Conservation (phyloP, 192 early-diverging fungal species). For the Podila clonocystis region DNA sequence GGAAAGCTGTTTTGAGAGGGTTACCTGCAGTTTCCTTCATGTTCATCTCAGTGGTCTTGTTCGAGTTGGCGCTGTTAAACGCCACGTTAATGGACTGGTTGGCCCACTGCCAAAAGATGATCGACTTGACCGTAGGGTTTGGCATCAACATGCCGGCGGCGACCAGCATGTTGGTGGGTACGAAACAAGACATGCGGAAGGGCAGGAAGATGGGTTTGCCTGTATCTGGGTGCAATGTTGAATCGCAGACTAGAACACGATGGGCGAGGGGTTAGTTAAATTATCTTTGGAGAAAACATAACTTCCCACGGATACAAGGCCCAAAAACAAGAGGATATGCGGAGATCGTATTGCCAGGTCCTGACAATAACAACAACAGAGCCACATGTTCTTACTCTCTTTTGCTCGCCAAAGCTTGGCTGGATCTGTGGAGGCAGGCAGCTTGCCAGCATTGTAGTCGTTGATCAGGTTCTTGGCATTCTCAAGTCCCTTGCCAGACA, state of each 20-base stretch:
- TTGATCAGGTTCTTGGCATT: slow-evolving; percentile 68
- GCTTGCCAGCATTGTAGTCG: slow-evolving; percentile 65
- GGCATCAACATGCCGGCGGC: slow-evolving; percentile 88
- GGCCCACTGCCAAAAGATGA: slow-evolving; percentile 83
- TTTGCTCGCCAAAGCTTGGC: slow-evolving; percentile 79
- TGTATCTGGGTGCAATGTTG: slow-evolving; percentile 85
- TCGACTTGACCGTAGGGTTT: slow-evolving; percentile 71
- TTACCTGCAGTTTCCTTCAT: slow-evolving; percentile 77
- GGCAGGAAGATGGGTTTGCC: slow-evolving; percentile 81
- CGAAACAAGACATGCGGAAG: slow-evolving; percentile 87
- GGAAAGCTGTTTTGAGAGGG: neutral
- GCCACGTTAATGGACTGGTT: slow-evolving; percentile 89
- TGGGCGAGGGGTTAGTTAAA: too few relatives aligned
- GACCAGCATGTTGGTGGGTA: slow-evolving; percentile 84
- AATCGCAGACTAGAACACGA: slow-evolving; percentile 66
- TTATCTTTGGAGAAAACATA: too few relatives aligned
- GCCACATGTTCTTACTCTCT: slow-evolving; percentile 57
- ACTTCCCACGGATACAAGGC: too few relatives aligned
- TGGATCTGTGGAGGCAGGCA: slow-evolving; percentile 41
- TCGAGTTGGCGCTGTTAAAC: slow-evolving; percentile 86
- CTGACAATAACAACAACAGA: too few relatives aligned
- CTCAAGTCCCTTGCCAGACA: slow-evolving; percentile 63
- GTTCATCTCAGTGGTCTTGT: slow-evolving; percentile 83
- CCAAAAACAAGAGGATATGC: too few relatives aligned
- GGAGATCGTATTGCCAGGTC: too few relatives aligned